phyloP scores from a whole-genome alignment of 2,329 filamentous ascomycete species.

The Penicillium brevicompactum region DNA sequence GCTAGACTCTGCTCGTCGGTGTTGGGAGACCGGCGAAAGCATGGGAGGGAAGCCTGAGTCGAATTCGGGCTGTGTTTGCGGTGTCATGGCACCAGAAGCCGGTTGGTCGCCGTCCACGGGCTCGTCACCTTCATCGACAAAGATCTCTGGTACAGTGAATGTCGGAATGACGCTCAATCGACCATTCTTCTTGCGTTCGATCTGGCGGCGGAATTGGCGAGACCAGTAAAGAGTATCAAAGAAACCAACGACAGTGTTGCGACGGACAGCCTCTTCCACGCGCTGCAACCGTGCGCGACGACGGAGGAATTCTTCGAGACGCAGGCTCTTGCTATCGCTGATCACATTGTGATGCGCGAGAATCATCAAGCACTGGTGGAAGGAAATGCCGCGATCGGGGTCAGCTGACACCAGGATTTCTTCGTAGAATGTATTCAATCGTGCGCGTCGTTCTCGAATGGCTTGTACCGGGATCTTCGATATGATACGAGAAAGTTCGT shows the following conservation, averaged over 20 bases:
- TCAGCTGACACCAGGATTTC: conserved; percentile 94
- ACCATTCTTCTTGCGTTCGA: conserved; percentile 71
- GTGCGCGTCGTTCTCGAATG: conserved; percentile 73
- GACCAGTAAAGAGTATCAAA: conserved; percentile 92
- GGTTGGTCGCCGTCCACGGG: conserved; percentile 19
- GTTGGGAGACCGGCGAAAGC: conserved; percentile 35
- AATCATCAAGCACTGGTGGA: conserved; percentile 91
- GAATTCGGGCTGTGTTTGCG: conserved; percentile 22
- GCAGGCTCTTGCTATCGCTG: conserved; percentile 92
- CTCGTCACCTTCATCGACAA: conserved; percentile 71
- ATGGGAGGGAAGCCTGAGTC: conserved; percentile 29
- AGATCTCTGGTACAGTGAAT: conserved; percentile 84
- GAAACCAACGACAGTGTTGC: conserved; percentile 88
- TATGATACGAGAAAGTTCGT: conserved; percentile 73
- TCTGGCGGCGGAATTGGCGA: conserved; percentile 74
- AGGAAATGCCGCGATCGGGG: conserved; percentile 84
- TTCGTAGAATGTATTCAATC: conserved; percentile 94
- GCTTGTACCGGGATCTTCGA: conserved; percentile 71
- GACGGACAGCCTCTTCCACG: conserved; percentile 90
- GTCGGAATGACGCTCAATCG: conserved; percentile 78
- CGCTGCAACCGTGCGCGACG: conserved; percentile 87
- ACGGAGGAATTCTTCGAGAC: conserved; percentile 90
- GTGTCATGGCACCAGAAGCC: conserved; percentile 21
- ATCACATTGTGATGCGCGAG: conserved; percentile 98
- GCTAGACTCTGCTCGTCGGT: conserved; percentile 31